Conservation (phyloP, 2,329 filamentous ascomycete species). For the Paraconiothyrium brasiliense region DNA sequence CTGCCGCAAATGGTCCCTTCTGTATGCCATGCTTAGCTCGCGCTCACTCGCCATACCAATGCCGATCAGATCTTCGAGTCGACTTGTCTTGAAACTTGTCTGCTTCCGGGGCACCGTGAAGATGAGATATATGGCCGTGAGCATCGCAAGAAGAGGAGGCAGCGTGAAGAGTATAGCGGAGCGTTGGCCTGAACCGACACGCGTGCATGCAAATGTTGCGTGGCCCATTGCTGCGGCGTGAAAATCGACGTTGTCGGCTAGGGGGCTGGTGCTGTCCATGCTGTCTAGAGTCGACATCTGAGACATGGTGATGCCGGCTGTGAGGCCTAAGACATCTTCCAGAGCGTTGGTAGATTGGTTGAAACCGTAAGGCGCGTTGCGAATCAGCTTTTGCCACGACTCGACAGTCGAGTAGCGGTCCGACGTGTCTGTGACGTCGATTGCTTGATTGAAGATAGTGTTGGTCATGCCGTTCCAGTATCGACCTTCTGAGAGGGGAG, state of each 20-base stretch:
- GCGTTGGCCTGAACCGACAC: slow-evolving; percentile 13
- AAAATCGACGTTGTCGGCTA: slow-evolving; percentile 10
- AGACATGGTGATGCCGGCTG: slow-evolving; percentile 17
- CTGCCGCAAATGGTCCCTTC: slow-evolving; percentile 2
- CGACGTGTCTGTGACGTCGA: slow-evolving; percentile 15
- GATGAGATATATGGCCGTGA: slow-evolving; percentile 13
- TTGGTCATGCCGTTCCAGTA: slow-evolving; percentile 21
- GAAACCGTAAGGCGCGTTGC: slow-evolving; percentile 12
- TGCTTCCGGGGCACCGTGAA: slow-evolving; percentile 12
- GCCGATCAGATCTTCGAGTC: slow-evolving; percentile 13
- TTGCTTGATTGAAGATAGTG: slow-evolving; percentile 14
- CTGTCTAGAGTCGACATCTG: slow-evolving; percentile 15
- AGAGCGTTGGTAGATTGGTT: slow-evolving; percentile 15
- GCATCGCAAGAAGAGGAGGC: slow-evolving; percentile 16
- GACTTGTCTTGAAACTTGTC: slow-evolving; percentile 16
- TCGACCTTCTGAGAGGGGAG: slow-evolving; percentile 17
- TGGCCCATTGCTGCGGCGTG: slow-evolving; percentile 11
- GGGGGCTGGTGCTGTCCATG: slow-evolving; percentile 6
- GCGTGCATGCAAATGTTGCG: slow-evolving; percentile 18
- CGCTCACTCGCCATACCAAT: slow-evolving; percentile 18
- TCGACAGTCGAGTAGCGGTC: slow-evolving; percentile 15
- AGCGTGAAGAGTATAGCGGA: slow-evolving; percentile 16
- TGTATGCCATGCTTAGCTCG: slow-evolving; percentile 15
- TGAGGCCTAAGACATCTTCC: slow-evolving; percentile 18
- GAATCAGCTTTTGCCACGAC: slow-evolving; percentile 11